phyloP scores from a whole-genome alignment of 2,329 filamentous ascomycete species.

The Bisporella sp. region DNA sequence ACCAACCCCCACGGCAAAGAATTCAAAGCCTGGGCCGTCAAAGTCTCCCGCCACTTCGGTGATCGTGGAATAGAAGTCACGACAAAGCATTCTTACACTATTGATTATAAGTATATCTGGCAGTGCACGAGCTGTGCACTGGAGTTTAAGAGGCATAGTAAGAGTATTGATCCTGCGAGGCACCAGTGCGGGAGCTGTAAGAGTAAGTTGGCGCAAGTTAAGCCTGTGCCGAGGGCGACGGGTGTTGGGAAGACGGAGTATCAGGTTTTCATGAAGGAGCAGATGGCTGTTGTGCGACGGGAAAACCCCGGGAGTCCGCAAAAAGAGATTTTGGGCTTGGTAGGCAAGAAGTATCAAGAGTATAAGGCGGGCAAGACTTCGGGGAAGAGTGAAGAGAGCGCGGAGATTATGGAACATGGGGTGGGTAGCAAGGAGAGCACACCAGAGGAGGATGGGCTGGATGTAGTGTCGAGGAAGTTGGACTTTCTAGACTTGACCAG shows the following conservation, averaged over 20 bases:
- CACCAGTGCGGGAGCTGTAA: slow-evolving; percentile 77
- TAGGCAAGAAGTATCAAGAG: slow-evolving; percentile 57
- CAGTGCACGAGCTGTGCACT: slow-evolving; percentile 60
- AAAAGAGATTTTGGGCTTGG: slow-evolving; percentile 61
- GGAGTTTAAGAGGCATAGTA: slow-evolving; percentile 78
- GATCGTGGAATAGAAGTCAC: slow-evolving; percentile 68
- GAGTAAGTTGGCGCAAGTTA: slow-evolving; percentile 64
- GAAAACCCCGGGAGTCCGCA: slow-evolving; percentile 48
- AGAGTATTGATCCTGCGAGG: slow-evolving; percentile 67
- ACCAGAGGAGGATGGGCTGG: slow-evolving; percentile 12
- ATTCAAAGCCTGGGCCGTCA: slow-evolving; percentile 69
- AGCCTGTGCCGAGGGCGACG: slow-evolving; percentile 59
- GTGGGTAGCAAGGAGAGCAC: slow-evolving; percentile 7
- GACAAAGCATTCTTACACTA: slow-evolving; percentile 83
- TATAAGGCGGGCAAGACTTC: slow-evolving; percentile 31
- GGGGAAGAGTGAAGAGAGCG: background rate
- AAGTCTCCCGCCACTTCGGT: slow-evolving; percentile 49
- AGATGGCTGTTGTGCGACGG: slow-evolving; percentile 55
- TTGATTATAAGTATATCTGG: slow-evolving; percentile 92
- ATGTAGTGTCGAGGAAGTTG: slow-evolving; percentile 21
- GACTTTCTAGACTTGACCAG: slow-evolving; percentile 25
- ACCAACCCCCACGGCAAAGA: slow-evolving; percentile 75
- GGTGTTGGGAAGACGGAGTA: slow-evolving; percentile 36
- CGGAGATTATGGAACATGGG: slow-evolving; percentile 2
- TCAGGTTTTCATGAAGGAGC: slow-evolving; percentile 55